Conservation (phyloP, 2,329 filamentous ascomycete genomes). For the Coniochaeta hoffmannii region DNA sequence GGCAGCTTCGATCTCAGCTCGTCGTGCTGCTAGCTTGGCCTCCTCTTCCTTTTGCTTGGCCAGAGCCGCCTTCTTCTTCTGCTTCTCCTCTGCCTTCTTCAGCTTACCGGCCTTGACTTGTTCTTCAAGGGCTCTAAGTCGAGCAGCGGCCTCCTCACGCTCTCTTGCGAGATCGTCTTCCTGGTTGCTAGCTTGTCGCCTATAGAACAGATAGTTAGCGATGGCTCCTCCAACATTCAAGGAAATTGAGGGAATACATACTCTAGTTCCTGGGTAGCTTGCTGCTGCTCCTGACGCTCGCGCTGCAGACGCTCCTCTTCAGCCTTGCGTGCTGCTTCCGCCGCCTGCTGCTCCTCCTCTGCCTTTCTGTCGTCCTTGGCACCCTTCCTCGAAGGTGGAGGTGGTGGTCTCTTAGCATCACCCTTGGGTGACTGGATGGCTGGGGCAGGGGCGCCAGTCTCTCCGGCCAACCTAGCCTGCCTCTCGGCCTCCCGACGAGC, state of each 20-base stretch:
- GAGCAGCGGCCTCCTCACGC: constrained; percentile 71
- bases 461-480: constrained; percentile 73
- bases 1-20: constrained; percentile 86
- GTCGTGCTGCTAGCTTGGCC: constrained; percentile 70
- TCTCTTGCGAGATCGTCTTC: constrained; percentile 77
- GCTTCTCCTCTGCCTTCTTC: constrained; percentile 95
- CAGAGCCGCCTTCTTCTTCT: constrained; percentile 78
- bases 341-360: constrained; percentile 40
- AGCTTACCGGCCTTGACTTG: constrained; percentile 90
- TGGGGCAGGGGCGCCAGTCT: constrained; percentile 54
- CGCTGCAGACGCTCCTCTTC: constrained; percentile 60
- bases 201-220: constrained; percentile 26
- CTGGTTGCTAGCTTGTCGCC: constrained; percentile 64
- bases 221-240: constrained; percentile 2
- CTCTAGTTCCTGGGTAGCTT: constrained; percentile 71
- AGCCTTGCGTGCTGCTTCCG: constrained; percentile 25
- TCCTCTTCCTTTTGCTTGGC: constrained; percentile 87
- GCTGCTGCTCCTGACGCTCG: constrained; percentile 70
- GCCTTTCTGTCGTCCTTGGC: constrained; percentile 47
- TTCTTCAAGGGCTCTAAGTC: constrained; percentile 83
- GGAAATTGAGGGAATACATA: constrained; percentile 32
- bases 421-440: constrained; percentile 33
- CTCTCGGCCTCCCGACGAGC: constrained; percentile 80
- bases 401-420: constrained; percentile 58
- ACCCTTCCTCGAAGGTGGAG: constrained; percentile 71